Evolutionary conservation across 495 filamentous ascomycete genomes (phyloP), one percentile per base, ranked within the genome.

Genomic region (Neurospora sp.): DNA sequence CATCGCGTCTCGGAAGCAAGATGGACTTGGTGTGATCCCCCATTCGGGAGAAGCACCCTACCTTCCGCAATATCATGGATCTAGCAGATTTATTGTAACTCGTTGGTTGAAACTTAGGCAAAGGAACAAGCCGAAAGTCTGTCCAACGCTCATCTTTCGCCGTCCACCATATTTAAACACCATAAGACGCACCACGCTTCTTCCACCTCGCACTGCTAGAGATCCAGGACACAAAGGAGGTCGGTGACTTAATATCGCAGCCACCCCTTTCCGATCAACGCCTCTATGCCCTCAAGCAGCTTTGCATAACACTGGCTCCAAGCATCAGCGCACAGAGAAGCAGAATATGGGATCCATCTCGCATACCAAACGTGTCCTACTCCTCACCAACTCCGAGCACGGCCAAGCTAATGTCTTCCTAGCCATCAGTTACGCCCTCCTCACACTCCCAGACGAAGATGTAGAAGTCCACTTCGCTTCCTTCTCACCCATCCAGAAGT

Each of bases 401-500:
- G 87, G 87, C 20, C 85, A 88, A 71, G 83, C 84, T 37, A 89
- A 88, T 75, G 85, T 88, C 35, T 81, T 84, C 41, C 82, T 89
- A 1, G 87, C 87, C 10, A 82, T 85, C 1, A 81, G 81, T 27
- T 82, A 87, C 37, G 86, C 87, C 69, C 83, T 89, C 1, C 76
- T 87, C 37, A 74, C 77, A 8, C 76, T 80, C 35, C 8, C 31
- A 10, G 74, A 77, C 31, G 72, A 74, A 12, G 82, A 82, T 14
- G 81, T 86, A 38, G 80, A 84, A 35, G 79, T 89, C 4, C 87
- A 89, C 70, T 82, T 89, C 41, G 88, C 82, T 17, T 89, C 87
- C 0, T 89, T 86, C 73, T 53, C 79, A 14, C 76, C 75, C 22
- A 83, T 82, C 38, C 78, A 81, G 68, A 74, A 74, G 35, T 74